These are phyloP conservation scores for Camellia japonica DNA, from an alignment of 148 eudicot genomes.

Conservation along the genomic window DNA sequence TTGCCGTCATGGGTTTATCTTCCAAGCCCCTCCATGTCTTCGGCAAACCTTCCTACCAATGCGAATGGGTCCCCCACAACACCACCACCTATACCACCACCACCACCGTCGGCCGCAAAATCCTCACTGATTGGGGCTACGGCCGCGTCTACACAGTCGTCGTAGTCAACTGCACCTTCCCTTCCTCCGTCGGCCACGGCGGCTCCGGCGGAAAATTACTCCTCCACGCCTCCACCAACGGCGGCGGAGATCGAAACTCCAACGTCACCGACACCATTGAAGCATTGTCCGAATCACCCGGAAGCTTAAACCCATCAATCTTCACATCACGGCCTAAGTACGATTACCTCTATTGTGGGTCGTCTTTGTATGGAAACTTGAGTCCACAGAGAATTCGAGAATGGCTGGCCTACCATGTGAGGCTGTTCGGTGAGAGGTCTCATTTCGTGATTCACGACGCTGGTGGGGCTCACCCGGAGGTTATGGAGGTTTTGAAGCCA, in stretches of 20 bases:
- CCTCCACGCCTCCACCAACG: slow-evolving; percentile 46
- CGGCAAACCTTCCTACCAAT: slow-evolving; percentile 51
- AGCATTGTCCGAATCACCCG: slow-evolving; percentile 41
- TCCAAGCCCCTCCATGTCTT: slow-evolving; percentile 69
- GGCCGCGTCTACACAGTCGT: slow-evolving; percentile 77
- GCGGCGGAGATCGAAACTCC: slow-evolving; percentile 30
- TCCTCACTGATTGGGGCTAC: slow-evolving; percentile 86
- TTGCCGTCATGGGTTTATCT: slow-evolving; percentile 52
- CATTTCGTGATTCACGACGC: slow-evolving; percentile 80
- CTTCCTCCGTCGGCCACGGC: slow-evolving; percentile 27
- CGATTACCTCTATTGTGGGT: slow-evolving; percentile 74
- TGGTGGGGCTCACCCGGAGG: slow-evolving; percentile 61
- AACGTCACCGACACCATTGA: slow-evolving; percentile 41
- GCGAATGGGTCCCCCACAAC: slow-evolving; percentile 38
- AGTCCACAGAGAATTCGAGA: slow-evolving; percentile 72
- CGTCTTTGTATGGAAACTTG: slow-evolving; percentile 55
- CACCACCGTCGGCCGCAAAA: slow-evolving; percentile 26
- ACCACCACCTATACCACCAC: not conserved
- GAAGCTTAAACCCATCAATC: slow-evolving; percentile 9
- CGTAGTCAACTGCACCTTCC: slow-evolving; percentile 73
- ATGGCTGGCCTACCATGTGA: slow-evolving; percentile 73
- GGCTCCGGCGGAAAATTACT: slow-evolving; percentile 41
- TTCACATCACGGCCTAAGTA: slow-evolving; percentile 46
- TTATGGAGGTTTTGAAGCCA: slow-evolving; percentile 52
- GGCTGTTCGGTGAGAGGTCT: slow-evolving; percentile 54